Base-by-base conservation (phyloP, 768 basidiomycete species). In the Exsudoporus frostii region DNA sequence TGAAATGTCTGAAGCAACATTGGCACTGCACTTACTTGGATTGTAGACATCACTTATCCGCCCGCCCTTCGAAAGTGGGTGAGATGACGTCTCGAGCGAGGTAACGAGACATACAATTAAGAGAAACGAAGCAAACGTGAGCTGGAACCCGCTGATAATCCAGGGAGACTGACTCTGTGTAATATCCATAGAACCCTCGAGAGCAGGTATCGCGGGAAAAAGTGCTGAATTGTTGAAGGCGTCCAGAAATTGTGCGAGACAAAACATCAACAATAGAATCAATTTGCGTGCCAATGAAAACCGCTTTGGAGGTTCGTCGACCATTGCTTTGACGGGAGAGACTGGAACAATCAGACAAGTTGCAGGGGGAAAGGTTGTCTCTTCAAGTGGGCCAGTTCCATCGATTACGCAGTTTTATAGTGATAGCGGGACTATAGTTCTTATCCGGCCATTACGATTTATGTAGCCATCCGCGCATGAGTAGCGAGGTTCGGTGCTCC, bases 81-180 rank as follows among this genome's bases (percentile, higher is more conserved):
- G 22, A 65, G 50, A 48, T 49, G 39, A 43, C 17, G 33, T 51
- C 20, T 1, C 15, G 22, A 22, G 14, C 42, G 17, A 45, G n/a
- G 19, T 4, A n/a, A 33, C 3, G 30, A 49, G 39, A 55, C 63
- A 32, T 54, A 64, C 62, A 11, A 64, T 51, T 17, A 64, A 41
- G 36, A 64, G 62, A 48, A 77, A 69, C 2, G 76, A 67, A 14
- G 78, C 73, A 60, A 78, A 79, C 3, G 78, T 79, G 25, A 79
- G 64, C 36, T 77, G 74, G 53, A 72, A 78, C 8, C 73, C 76
- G 41, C 73, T 72, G 22, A 75, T 56, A 7, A 77, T 50, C 77
- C 78, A 79, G 20, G 42, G 51, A 11, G 52, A 38, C 30, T 62
- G 60, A 25, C 52, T 49, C 37, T 42, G 36, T 11, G 51, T 51